Evolutionary conservation across 805 yeast species (phyloP), one percentile per base, ranked within the genome.

Genomic region (Yamadazyma sp.): DNA sequence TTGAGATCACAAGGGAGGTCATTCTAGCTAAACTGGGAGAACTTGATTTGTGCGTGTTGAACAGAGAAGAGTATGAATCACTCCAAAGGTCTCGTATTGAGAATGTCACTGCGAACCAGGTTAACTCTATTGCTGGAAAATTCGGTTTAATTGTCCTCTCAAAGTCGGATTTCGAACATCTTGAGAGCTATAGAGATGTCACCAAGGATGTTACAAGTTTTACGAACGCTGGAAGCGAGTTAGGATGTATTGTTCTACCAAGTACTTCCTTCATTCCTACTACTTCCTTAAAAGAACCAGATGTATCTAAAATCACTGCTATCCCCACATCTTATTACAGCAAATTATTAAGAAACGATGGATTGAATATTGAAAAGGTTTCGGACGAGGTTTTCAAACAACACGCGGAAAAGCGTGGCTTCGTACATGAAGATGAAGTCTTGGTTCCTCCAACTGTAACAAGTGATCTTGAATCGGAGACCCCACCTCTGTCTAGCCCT

Each of bases 311-410:
- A 44, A 80, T 82, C 22, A 81, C 80, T 41, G 79, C 81, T 7
- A 53, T 84, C 22, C 89, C 91, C 5, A 64, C 72, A 5, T 69
- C 80, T 2, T 82, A 82, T 53, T 84, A 80, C 58, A 73, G 75
- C 45, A 77, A 76, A 52, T 59, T 84, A 44, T 54, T 75, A 19
- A 70, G 73, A 38, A 69, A 62, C 15, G 76, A 71, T 33, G 39
- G 62, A 1, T 53, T 70, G 49, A 62, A 67, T 17, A 55, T 75
- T 33, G 77, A 71, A 32, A 69, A 69, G 45, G 60, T 73, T 2
- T 47, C 67, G 0, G 73, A 73, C 38, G 78, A 70, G 2, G 64
- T 60, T 6, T 60, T 78, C 41, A 64, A 59, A 44, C 55, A 58
- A 12, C 67, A 75, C 45, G 78, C 77, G 3, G 67, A 55, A 38